phyloP scores from a whole-genome alignment of 163 green algal genomes.

The Chloromonas sp. region DNA sequence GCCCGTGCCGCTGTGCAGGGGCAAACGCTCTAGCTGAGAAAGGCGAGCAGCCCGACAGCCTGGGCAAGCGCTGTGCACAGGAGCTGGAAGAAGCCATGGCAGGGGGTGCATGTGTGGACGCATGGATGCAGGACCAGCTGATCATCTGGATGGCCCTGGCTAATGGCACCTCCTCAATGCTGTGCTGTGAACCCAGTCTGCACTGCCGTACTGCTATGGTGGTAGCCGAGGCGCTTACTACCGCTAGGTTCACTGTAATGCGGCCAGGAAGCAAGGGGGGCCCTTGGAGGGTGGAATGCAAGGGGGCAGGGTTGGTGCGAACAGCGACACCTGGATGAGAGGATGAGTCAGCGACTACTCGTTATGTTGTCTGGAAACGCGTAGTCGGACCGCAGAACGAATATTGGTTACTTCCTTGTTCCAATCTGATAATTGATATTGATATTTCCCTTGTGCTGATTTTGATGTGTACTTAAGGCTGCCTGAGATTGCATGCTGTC shows the following conservation, averaged over 20 bases:
- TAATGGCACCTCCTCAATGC: slow-evolving; percentile 45
- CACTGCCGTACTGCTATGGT: slow-evolving; percentile 76
- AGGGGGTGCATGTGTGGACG: slow-evolving; percentile 60
- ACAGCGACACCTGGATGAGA: too few species aligned
- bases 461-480: too few species aligned
- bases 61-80: slow-evolving; percentile 9
- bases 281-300: slow-evolving; percentile 22
- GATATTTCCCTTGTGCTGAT: too few species aligned
- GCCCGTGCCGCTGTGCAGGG: not conserved
- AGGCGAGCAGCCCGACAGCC: not conserved
- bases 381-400: too few species aligned
- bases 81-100: slow-evolving; percentile 56
- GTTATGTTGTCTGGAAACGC: too few species aligned
- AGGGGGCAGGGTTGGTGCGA: not conserved
- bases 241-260: not conserved
- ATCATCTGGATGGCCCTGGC: slow-evolving; percentile 81
- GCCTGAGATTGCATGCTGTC: too few species aligned
- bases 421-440: too few species aligned
- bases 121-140: slow-evolving; percentile 55
- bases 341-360: too few species aligned
- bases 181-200: slow-evolving; percentile 54
- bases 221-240: slow-evolving; percentile 49
- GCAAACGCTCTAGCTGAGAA: not conserved
- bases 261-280: not conserved
- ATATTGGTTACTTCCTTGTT: too few species aligned